phyloP scores from a whole-genome alignment of 352 stramenopile species.

The Elongisporangium senticosum region DNA sequence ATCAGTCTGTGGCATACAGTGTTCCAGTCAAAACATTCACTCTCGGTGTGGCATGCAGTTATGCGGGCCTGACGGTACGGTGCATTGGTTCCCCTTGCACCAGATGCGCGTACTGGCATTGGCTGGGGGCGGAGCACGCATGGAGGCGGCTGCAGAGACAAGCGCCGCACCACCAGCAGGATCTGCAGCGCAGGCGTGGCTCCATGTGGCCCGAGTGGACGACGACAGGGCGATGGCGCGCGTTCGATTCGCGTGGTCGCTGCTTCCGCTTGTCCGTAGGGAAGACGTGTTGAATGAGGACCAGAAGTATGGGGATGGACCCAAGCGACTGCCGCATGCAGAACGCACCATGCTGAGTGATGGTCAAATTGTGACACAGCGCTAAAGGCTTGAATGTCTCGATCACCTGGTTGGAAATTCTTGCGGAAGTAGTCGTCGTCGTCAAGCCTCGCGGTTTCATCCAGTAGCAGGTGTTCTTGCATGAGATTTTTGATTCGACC shows the following conservation, averaged over 20 bases:
- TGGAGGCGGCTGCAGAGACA: not conserved
- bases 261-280: too few species aligned
- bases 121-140: not conserved
- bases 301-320: too few species aligned
- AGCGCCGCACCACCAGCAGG: not conserved
- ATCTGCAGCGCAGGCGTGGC: not conserved
- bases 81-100: not conserved
- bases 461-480: slow-evolving; percentile 7
- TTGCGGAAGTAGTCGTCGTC: slow-evolving; percentile 14
- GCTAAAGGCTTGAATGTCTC: slow-evolving; percentile 22
- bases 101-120: not conserved
- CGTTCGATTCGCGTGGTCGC: not conserved
- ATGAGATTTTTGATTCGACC: slow-evolving; percentile 20
- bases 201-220: not conserved
- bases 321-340: too few species aligned
- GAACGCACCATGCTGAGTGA: too few species aligned
- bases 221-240: not conserved
- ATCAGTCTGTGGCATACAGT: not conserved
- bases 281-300: too few species aligned
- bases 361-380: too few species aligned
- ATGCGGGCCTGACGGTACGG: not conserved
- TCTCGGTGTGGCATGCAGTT: not conserved
- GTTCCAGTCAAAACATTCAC: not conserved
- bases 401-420: slow-evolving; percentile 7
- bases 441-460: slow-evolving; percentile 5